Percentiles rank a stretch among this genome's conserved stretches.
Evolutionary conservation across 495 filamentous ascomycete species (phyloP).

Genomic region (Collariella sp.): DNA sequence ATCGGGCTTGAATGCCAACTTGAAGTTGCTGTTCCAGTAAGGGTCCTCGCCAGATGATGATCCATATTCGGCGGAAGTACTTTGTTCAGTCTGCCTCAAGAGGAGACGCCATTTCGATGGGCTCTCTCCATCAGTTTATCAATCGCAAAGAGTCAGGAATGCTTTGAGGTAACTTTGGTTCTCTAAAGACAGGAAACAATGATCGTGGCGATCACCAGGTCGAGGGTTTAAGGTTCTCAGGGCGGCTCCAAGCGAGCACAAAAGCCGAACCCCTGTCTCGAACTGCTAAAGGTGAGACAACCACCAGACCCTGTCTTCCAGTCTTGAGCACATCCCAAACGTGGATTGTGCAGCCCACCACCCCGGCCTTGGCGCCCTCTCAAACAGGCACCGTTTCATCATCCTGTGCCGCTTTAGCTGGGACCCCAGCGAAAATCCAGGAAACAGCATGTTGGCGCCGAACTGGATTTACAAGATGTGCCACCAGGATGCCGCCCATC

Average conservation of each 20-base stretch:
- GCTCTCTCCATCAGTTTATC: too few relatives aligned
- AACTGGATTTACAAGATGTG: conserved; percentile 11
- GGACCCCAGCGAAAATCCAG: conserved; percentile 1
- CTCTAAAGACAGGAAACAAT: background rate
- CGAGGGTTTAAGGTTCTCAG: background rate
- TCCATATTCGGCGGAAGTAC: too few relatives aligned
- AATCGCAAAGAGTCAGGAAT: too few relatives aligned
- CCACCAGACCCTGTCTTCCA: background rate
- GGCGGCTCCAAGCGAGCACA: background rate
- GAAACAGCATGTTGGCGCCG: conserved; percentile 2
- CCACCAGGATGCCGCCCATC: conserved; percentile 11
- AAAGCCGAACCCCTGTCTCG: background rate
- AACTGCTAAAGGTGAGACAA: conserved; percentile 6
- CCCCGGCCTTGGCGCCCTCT: conserved; percentile 23
- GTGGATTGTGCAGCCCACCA: conserved; percentile 1
- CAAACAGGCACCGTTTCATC: conserved; percentile 29
- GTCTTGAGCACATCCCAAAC: background rate
- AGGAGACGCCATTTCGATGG: too few relatives aligned
- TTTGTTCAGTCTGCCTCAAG: too few relatives aligned
- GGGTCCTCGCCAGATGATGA: too few relatives aligned
- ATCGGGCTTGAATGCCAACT: too few relatives aligned
- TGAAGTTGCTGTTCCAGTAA: too few relatives aligned
- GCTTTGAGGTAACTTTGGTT: too few relatives aligned
- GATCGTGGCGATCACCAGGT: too few relatives aligned
- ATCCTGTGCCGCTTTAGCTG: conserved; percentile 12